These are phyloP conservation scores for Brettanomyces custersianus DNA, from an alignment of 805 yeast species.

Conservation along the genomic window DNA sequence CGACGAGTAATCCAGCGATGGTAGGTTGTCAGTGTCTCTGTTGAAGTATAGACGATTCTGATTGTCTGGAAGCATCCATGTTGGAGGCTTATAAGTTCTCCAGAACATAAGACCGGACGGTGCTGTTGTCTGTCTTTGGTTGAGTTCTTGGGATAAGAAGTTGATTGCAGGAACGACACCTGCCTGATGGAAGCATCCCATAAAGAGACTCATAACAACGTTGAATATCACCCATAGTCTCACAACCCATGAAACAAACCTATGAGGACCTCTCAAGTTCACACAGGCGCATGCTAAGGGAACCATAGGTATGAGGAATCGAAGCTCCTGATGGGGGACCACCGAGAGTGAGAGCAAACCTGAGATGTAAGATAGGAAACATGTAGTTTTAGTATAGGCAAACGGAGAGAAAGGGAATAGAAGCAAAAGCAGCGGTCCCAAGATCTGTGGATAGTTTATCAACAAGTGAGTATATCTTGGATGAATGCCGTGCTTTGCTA, in stretches of 20 bases:
- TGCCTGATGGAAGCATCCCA: constrained; percentile 85
- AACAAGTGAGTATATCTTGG: constrained; percentile 65
- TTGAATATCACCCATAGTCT: constrained; percentile 60
- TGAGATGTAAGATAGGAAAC: constrained; percentile 52
- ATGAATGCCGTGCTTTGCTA: constrained; percentile 78
- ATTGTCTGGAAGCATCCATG: constrained; percentile 48
- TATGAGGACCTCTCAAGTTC: background rate
- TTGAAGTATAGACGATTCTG: constrained; percentile 5
- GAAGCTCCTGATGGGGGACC: constrained; percentile 88
- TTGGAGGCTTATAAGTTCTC: constrained; percentile 91
- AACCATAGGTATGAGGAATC: constrained; percentile 72
- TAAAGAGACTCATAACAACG: constrained; percentile 42
- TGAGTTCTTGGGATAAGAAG: constrained; percentile 20
- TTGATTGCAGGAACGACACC: constrained; percentile 70
- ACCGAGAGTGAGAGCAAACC: constrained; percentile 56
- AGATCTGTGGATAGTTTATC: constrained; percentile 66
- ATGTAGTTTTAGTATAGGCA: constrained; percentile 37
- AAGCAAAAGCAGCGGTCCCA: constrained; percentile 64
- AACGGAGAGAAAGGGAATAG: constrained; percentile 32
- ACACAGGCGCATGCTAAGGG: constrained; percentile 37
- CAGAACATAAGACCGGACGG: constrained; percentile 64
- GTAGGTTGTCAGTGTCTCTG: constrained; percentile 16
- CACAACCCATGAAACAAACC: constrained; percentile 18
- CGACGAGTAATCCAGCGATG: constrained; percentile 8
- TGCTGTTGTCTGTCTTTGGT: constrained; percentile 15